Conservation (phyloP, 352 stramenopile species). For the Elongisporangium undulatum region DNA sequence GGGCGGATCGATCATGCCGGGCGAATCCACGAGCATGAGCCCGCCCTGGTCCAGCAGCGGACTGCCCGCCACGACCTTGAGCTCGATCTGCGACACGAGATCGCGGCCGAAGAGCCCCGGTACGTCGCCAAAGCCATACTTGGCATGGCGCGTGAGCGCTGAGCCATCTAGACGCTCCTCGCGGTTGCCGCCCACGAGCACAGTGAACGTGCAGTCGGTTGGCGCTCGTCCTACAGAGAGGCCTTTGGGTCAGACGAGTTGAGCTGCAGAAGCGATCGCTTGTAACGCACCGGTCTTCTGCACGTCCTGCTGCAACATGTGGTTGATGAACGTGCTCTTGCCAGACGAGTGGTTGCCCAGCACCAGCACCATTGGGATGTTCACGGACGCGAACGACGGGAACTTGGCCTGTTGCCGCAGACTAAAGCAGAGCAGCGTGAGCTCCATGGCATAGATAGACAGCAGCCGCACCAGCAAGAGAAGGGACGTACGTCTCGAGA, state of each 20-base stretch:
- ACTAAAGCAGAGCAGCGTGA: constrained; percentile 8
- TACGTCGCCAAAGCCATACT: constrained; percentile 82
- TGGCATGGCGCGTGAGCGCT: constrained; percentile 61
- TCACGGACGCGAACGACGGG: constrained; percentile 74
- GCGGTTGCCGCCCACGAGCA: constrained; percentile 60
- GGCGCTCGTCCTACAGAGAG: constrained; percentile 36
- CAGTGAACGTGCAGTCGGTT: constrained; percentile 83
- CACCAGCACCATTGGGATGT: constrained; percentile 80
- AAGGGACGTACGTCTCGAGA: constrained; percentile 35
- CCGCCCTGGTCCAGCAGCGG: constrained; percentile 68
- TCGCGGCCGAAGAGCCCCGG: constrained; percentile 71
- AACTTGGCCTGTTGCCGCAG: constrained; percentile 67
- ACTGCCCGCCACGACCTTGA: constrained; percentile 74
- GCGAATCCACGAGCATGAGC: constrained; percentile 85
- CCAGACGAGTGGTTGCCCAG: constrained; percentile 84
- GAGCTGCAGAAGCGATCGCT: too few species aligned
- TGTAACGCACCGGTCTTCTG: constrained; percentile 58
- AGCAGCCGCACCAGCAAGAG: neutral
- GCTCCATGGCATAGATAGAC: too few species aligned
- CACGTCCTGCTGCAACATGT: constrained; percentile 79
- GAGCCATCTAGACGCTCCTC: constrained; percentile 75
- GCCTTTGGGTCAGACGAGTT: neutral
- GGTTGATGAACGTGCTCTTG: constrained; percentile 87
- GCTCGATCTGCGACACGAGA: constrained; percentile 84
- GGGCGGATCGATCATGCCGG: constrained; percentile 84